These are phyloP conservation scores for Pythium plurisporium DNA, from an alignment of 352 stramenopile genomes.

Conservation along the genomic window DNA sequence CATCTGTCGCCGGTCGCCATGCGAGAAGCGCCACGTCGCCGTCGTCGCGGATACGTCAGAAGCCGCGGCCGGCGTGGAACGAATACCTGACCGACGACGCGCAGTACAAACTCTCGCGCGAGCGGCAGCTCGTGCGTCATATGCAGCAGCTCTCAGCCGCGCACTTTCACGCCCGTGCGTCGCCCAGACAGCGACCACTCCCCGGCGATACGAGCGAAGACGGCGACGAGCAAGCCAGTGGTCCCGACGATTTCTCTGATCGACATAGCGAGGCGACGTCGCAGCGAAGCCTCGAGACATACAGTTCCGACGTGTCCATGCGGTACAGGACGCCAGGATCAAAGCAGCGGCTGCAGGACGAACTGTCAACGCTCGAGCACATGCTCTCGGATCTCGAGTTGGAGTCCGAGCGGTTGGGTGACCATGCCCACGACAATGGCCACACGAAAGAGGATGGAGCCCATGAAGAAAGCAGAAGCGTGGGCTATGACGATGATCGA, in stretches of 20 bases:
- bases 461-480: background rate
- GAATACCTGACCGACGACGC: constrained; percentile 41
- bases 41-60: background rate
- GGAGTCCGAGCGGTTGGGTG: background rate
- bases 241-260: background rate
- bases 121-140: constrained; percentile 24
- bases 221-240: background rate
- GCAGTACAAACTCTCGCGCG: constrained; percentile 44
- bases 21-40: background rate
- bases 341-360: background rate
- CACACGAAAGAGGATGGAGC: background rate
- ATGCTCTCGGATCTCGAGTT: constrained; percentile 17
- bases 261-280: background rate
- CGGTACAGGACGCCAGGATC: background rate
- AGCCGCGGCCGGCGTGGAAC: constrained; percentile 43
- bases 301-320: background rate
- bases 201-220: background rate
- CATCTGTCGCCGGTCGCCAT: background rate
- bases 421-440: background rate
- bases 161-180: constrained; percentile 12
- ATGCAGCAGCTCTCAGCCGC: constrained; percentile 21
- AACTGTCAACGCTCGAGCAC: constrained; percentile 11
- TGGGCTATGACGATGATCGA: background rate
- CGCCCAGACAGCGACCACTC: background rate
- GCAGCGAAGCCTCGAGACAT: background rate